Base-by-base conservation (phyloP, 805 yeast genomes). In the Sugiyamaella smithiae region DNA sequence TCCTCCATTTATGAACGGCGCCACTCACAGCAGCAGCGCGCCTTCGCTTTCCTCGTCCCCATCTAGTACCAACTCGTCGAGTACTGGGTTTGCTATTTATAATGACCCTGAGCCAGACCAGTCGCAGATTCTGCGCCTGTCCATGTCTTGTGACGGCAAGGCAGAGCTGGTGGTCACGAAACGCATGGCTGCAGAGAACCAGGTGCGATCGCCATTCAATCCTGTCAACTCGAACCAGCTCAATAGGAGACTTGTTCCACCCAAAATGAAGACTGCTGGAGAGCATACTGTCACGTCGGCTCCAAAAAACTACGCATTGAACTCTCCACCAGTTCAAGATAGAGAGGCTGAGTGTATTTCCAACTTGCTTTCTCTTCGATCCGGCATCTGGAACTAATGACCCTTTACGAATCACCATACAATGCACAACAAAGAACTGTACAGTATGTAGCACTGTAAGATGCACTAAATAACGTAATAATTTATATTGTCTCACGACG, bases 61-160 rank as follows among this genome's bases (percentile, higher is more conserved):
- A 35, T 38, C 24, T 7, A 40, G 45, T 43, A 47, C 31, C 24
- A 14, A 32, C 12, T 31, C 29, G 19, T 26, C 29, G 9, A 11
- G 11, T 26, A 8, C 29, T 26, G 22, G 6, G 22, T 35, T 35
- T 16, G 22, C 38, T 35, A 46, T 51, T 31, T 46, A 45, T 28
- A 33, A 35, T 25, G 52, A 52, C 35, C 38, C 38, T 6, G 22
- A 6, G 8, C 37, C 37, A 14, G 37, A n/a, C 8, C 37, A 6
- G 22, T 36, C 45, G 23, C 33, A 46, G 36, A 26, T 29, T 19
- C 51, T 58, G 17, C 57, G 59, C 24, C 57, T 65, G 45, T 49
- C 67, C 32, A 67, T 69, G 71, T 64, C 69, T 2, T 62, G 61
- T 24, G 72, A 68, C 50, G 73, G 73, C 25, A 65, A 65, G 51